A percentile compares a stretch with the other conserved stretches of the same genome.
Conservation (phyloP, 371 early-diverging fungal genomes). For the Choanephora cucurbitarum region DNA sequence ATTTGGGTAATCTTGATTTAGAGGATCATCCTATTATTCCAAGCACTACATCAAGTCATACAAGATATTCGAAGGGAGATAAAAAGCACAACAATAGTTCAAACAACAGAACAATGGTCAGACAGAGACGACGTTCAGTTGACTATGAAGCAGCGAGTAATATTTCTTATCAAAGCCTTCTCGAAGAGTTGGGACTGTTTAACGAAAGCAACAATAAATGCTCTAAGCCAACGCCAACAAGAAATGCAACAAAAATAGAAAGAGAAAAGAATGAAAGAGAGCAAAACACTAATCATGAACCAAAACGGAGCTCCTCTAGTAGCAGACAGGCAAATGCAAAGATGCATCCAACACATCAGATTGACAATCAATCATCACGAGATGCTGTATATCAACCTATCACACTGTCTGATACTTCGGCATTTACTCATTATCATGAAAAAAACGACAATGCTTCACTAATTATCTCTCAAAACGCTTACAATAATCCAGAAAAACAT, state of each 20-base stretch:
- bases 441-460: not conserved
- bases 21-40: not conserved
- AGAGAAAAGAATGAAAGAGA: not conserved
- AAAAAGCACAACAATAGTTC: not conserved
- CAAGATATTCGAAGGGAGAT: not conserved
- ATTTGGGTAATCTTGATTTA: slow-evolving; percentile 40
- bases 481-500: not conserved
- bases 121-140: slow-evolving; percentile 17
- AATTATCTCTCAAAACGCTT: too few relatives aligned
- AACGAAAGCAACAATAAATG: not conserved
- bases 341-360: too few relatives aligned
- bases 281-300: not conserved
- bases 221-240: not conserved
- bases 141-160: slow-evolving; percentile 23
- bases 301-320: too few relatives aligned
- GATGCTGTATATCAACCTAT: not conserved
- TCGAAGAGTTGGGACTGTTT: slow-evolving; percentile 32
- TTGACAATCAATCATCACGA: not conserved
- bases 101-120: not conserved
- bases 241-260: slow-evolving; percentile 4
- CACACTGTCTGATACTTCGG: not conserved
- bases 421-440: not conserved
- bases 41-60: not conserved
- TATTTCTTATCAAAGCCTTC: slow-evolving; percentile 26
- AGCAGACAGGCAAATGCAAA: too few relatives aligned